phyloP scores from a whole-genome alignment of 345 rosid species.

The Aegle marmelos region DNA sequence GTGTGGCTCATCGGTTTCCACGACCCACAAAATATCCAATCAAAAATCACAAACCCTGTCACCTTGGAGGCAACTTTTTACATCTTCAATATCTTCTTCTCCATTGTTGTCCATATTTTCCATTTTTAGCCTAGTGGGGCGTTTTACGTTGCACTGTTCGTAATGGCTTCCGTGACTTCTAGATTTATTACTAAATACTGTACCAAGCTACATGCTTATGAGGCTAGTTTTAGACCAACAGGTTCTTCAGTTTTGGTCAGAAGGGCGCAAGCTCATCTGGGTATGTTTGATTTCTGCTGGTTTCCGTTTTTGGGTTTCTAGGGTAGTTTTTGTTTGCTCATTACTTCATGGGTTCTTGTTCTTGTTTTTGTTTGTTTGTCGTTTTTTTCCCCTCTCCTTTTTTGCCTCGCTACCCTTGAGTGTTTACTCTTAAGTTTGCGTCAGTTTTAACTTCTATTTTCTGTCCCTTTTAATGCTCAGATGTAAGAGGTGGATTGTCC shows the following conservation, averaged over 20 bases:
- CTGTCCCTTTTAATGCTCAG: slow-evolving; percentile 29
- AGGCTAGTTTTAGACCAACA: slow-evolving; percentile 27
- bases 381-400: no score
- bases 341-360: slow-evolving; percentile 2
- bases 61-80: slow-evolving; percentile 4
- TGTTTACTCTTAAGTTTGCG: not conserved
- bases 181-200: slow-evolving; percentile 49
- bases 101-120: not conserved
- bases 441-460: not conserved
- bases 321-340: slow-evolving; percentile 8
- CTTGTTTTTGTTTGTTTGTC: no score
- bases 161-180: slow-evolving; percentile 75
- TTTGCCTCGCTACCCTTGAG: not conserved
- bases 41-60: not conserved
- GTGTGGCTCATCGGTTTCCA: slow-evolving; percentile 44
- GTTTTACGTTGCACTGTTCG: not conserved
- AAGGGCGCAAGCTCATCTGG: slow-evolving; percentile 38
- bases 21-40: slow-evolving; percentile 16
- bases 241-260: slow-evolving; percentile 25
- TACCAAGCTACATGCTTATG: slow-evolving; percentile 27
- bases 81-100: not conserved
- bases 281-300: slow-evolving; percentile 35
- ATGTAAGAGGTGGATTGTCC: slow-evolving; percentile 31
- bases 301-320: slow-evolving; percentile 6
- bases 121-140: not conserved